Percentiles rank a stretch among this genome's conserved stretches.
Evolutionary conservation across 1,139 yeast species (phyloP).

Genomic region (Debaryomyces sp.): DNA sequence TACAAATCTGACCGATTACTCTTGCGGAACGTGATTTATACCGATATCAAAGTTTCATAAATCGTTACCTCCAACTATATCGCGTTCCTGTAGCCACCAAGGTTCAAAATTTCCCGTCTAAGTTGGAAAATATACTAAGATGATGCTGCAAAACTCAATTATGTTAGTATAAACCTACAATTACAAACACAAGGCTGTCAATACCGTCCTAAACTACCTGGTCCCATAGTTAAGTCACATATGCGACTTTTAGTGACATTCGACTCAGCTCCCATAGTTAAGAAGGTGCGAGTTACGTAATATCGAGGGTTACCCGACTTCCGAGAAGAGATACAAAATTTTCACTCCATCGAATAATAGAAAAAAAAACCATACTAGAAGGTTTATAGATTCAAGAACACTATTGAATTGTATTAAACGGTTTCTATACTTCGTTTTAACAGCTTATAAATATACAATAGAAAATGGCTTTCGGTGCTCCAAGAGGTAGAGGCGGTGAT

Average conservation of each 20-base stretch:
- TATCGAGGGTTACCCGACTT: slow-evolving; percentile 22
- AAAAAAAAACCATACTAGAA: not conserved
- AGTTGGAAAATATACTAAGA: not conserved
- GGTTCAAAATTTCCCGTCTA: not conserved
- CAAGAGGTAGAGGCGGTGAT: slow-evolving; percentile 40
- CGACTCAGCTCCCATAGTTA: slow-evolving; percentile 20
- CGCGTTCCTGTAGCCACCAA: not conserved
- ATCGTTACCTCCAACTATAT: not conserved
- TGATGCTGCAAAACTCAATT: not conserved
- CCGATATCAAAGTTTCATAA: not conserved
- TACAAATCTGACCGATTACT: not conserved
- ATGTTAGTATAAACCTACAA: not conserved
- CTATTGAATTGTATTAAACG: slow-evolving; percentile 7
- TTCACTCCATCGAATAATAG: slow-evolving; percentile 9
- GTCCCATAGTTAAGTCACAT: not conserved
- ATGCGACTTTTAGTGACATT: slow-evolving; percentile 8
- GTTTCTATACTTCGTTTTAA: slow-evolving; percentile 5
- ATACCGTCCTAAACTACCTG: not conserved
- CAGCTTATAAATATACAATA: slow-evolving; percentile 8
- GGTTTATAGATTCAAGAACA: slow-evolving; percentile 1
- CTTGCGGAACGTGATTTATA: not conserved
- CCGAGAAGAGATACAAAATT: slow-evolving; percentile 11
- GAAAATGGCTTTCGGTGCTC: slow-evolving; percentile 39
- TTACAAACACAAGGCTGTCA: slow-evolving; percentile 5
- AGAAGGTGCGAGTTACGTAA: slow-evolving; percentile 16